Evolutionary conservation across 2,329 filamentous ascomycete species (phyloP).

Genomic region (Aspergillus fischeri): DNA sequence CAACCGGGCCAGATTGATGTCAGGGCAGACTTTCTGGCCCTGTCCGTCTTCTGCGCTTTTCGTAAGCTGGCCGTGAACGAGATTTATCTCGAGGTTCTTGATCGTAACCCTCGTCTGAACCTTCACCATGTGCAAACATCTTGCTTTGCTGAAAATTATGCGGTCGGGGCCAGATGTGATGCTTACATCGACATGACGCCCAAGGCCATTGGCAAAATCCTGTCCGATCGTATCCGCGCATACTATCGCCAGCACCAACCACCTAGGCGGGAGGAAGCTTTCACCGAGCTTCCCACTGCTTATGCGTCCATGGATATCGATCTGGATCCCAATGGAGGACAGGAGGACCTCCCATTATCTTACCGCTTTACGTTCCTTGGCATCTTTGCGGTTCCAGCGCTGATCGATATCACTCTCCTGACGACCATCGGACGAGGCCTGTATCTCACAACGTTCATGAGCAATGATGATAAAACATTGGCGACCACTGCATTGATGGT

Average conservation of each 20-base stretch:
- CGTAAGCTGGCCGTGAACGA: conserved; percentile 57
- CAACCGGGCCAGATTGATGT: conserved; percentile 37
- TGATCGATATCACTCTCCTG: conserved; percentile 58
- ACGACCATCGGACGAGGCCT: conserved; percentile 58
- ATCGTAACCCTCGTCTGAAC: conserved; percentile 59
- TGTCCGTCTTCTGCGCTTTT: conserved; percentile 56
- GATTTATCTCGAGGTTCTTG: conserved; percentile 59
- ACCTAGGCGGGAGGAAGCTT: conserved; percentile 47
- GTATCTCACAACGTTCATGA: conserved; percentile 59
- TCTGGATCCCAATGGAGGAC: conserved; percentile 44
- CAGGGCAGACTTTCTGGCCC: conserved; percentile 52
- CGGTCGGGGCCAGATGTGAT: conserved; percentile 60
- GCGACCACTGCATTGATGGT: conserved; percentile 58
- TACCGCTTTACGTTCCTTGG: conserved; percentile 55
- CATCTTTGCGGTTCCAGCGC: conserved; percentile 60
- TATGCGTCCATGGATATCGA: conserved; percentile 53
- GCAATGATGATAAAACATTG: conserved; percentile 44
- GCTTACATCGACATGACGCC: conserved; percentile 57
- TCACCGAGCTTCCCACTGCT: conserved; percentile 46
- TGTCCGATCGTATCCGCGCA: conserved; percentile 40
- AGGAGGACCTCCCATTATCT: conserved; percentile 38
- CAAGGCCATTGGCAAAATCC: conserved; percentile 44
- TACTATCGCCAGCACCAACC: conserved; percentile 45
- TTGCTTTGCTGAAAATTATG: conserved; percentile 61
- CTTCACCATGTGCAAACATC: conserved; percentile 60